These are phyloP conservation scores for Rhizomucor pusillus DNA, from an alignment of 371 early-diverging fungal genomes.

Conservation along the genomic window DNA sequence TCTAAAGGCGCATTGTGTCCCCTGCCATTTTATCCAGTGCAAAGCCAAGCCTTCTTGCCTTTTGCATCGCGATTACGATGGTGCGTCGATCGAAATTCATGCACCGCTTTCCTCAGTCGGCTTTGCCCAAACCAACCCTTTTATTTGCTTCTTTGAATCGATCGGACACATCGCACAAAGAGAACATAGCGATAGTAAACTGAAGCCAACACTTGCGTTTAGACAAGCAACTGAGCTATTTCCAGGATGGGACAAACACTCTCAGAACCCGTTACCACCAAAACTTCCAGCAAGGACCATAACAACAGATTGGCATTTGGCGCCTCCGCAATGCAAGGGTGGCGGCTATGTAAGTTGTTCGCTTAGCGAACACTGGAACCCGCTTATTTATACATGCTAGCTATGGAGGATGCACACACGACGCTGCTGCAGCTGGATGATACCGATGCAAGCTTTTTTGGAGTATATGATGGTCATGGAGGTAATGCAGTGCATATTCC, in stretches of 20 bases:
- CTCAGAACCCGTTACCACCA: conserved; percentile 91
- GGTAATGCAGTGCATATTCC: conserved; percentile 62
- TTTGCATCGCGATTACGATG: too few species aligned
- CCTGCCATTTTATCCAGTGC: too few species aligned
- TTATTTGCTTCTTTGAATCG: too few species aligned
- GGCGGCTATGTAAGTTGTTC: conserved; percentile 85
- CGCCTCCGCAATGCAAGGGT: conserved; percentile 96
- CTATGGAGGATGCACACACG: conserved; percentile 98
- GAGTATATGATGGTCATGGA: conserved; percentile 97
- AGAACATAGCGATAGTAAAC: too few species aligned
- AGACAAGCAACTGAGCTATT: too few species aligned
- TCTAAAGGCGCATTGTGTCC: too few species aligned
- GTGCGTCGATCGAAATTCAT: too few species aligned
- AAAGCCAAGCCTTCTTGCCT: too few species aligned
- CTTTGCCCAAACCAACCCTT: too few species aligned
- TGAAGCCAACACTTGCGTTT: too few species aligned
- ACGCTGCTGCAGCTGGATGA: conserved; percentile 71
- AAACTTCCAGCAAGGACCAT: conserved; percentile 70
- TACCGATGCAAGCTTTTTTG: conserved; percentile 78
- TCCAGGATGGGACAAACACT: conserved; percentile 98
- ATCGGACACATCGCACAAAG: too few species aligned
- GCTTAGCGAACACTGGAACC: not conserved
- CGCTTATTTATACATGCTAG: conserved; percentile 40
- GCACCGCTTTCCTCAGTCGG: too few species aligned
- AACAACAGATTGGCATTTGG: conserved; percentile 82